Conservation (phyloP, 2,329 filamentous ascomycete genomes). For the Pseudocercospora fijiensis region DNA sequence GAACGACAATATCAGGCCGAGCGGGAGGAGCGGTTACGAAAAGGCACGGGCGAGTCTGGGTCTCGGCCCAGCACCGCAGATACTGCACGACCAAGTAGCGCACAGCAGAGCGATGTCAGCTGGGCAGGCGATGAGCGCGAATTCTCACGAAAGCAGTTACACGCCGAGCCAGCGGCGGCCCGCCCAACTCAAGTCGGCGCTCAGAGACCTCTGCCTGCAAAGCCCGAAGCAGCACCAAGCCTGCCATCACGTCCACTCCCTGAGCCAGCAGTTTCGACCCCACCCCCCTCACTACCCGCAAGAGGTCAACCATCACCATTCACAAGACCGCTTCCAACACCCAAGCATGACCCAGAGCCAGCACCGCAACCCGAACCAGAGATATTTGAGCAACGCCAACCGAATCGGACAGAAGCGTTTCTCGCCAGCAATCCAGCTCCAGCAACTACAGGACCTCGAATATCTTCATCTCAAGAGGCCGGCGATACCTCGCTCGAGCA, state of each 20-base stretch:
- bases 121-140: constrained; percentile 68
- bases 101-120: constrained; percentile 58
- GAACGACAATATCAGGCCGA: constrained; percentile 64
- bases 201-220: constrained; percentile 34
- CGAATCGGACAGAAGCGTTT: constrained; percentile 59
- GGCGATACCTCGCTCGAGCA: constrained; percentile 43
- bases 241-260: constrained; percentile 29
- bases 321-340: constrained; percentile 32
- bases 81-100: constrained; percentile 31
- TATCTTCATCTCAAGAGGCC: constrained; percentile 51
- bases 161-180: constrained; percentile 35
- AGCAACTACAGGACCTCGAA: constrained; percentile 39
- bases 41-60: constrained; percentile 35
- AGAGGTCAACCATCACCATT: constrained; percentile 52
- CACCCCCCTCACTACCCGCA: constrained; percentile 36
- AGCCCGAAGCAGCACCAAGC: constrained; percentile 20
- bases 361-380: constrained; percentile 21
- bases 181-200: constrained; percentile 41
- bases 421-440: constrained; percentile 58
- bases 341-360: constrained; percentile 20
- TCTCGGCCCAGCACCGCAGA: constrained; percentile 39
- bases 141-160: constrained; percentile 60
- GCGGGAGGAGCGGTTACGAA: constrained; percentile 53
- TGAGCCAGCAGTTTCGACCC: constrained; percentile 19
- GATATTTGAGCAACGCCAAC: constrained; percentile 26